Conservation (phyloP, 441 rosid species). For the Populus trichocarpa region DNA sequence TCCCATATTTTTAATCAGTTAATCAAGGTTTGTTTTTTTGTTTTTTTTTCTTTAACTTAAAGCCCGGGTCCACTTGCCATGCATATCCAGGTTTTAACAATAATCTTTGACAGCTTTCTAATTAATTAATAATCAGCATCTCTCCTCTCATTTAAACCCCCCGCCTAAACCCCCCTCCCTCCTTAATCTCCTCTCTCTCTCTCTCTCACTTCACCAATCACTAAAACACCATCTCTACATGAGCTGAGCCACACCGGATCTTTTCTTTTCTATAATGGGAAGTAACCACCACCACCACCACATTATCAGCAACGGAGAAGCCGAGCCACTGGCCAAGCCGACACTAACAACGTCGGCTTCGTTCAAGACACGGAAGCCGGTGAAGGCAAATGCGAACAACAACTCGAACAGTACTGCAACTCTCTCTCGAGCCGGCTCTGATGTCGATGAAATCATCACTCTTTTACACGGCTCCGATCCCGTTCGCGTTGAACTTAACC, state of each 20-base stretch:
- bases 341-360: conserved; percentile 36
- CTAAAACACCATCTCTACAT: conserved; percentile 2
- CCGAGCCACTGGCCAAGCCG: conserved; percentile 18
- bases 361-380: conserved; percentile 37
- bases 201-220: background rate
- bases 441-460: conserved; percentile 37
- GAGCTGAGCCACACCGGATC: conserved; percentile 15
- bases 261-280: conserved; percentile 9
- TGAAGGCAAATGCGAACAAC: conserved; percentile 15
- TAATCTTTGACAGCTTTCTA: background rate
- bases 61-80: too few relatives aligned
- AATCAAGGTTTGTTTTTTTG: background rate
- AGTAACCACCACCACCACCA: conserved; percentile 8
- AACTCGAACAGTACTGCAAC: conserved; percentile 3
- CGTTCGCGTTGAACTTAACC: conserved; percentile 50
- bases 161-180: conserved; percentile 33
- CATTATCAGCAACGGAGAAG: conserved; percentile 30
- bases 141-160: conserved; percentile 17
- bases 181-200: conserved; percentile 7
- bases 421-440: conserved; percentile 19
- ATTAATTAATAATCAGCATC: background rate
- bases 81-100: too few relatives aligned
- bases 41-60: too few relatives aligned
- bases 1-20: background rate
- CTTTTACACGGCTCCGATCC: conserved; percentile 61